Percentiles rank a stretch among this genome's conserved stretches.
phyloP scores from a whole-genome alignment of 331 rosid species.

The Malus hybrid region DNA sequence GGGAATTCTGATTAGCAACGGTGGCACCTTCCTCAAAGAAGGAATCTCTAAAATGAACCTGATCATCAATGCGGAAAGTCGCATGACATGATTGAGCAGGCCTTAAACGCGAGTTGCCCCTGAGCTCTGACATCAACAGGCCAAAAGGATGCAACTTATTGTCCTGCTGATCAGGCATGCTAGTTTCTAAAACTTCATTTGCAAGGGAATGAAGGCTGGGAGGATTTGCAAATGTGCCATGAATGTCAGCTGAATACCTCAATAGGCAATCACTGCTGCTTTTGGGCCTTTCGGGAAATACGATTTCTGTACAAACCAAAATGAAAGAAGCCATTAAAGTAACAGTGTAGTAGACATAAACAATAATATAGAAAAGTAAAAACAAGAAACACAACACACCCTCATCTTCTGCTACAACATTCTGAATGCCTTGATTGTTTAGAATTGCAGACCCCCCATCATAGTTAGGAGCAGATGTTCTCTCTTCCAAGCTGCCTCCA shows the following conservation, averaged over 20 bases:
- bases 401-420: conserved; percentile 35
- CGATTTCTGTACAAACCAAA: conserved; percentile 29
- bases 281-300: conserved; percentile 35
- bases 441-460: conserved; percentile 26
- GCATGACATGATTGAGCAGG: conserved; percentile 46
- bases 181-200: conserved; percentile 34
- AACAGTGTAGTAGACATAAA: neutral
- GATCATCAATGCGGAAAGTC: conserved; percentile 43
- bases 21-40: conserved; percentile 27
- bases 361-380: neutral
- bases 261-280: conserved; percentile 31
- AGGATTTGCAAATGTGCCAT: conserved; percentile 26
- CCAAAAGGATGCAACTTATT: conserved; percentile 72
- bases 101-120: conserved; percentile 45
- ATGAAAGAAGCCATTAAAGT: conserved; percentile 1
- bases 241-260: conserved; percentile 30
- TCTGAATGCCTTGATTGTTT: conserved; percentile 30
- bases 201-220: conserved; percentile 23
- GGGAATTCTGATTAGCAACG: conserved; percentile 27
- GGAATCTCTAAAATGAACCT: conserved; percentile 41
- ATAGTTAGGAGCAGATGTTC: conserved; percentile 25
- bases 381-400: conserved; percentile 28
- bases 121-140: conserved; percentile 60
- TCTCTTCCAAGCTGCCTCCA: conserved; percentile 33
- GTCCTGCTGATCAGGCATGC: conserved; percentile 25